Conservation (phyloP, 768 basidiomycete genomes). For the Boletus tomentosulus region DNA sequence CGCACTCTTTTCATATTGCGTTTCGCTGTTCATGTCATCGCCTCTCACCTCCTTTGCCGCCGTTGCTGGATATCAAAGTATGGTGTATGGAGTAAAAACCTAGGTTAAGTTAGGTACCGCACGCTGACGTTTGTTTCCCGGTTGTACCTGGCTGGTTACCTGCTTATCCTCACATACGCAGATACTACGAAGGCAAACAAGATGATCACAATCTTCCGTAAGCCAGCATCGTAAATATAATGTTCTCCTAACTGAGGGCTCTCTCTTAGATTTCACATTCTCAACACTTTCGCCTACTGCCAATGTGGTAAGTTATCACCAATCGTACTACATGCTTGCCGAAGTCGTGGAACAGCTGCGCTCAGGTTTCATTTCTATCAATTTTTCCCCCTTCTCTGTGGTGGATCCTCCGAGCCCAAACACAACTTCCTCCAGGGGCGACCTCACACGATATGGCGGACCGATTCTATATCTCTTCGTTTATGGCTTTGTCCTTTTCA, state of each 20-base stretch:
- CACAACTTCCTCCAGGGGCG: slow-evolving; percentile 42
- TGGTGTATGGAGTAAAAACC: slow-evolving; percentile 46
- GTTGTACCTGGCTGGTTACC: slow-evolving; percentile 64
- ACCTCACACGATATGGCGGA: slow-evolving; percentile 56
- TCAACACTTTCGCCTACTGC: no score
- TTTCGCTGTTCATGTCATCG: slow-evolving; percentile 56
- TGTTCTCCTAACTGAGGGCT: background rate
- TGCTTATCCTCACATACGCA: slow-evolving; percentile 71
- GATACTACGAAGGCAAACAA: slow-evolving; percentile 48
- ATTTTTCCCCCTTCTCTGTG: slow-evolving; percentile 74
- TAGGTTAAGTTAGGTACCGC: background rate
- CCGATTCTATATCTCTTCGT: slow-evolving; percentile 68
- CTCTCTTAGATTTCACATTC: slow-evolving; percentile 50
- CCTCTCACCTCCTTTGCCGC: slow-evolving; percentile 71
- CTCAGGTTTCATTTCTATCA: slow-evolving; percentile 72
- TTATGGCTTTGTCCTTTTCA: slow-evolving; percentile 32
- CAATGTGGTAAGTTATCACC: no score
- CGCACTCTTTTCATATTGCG: slow-evolving; percentile 65
- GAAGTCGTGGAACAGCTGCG: slow-evolving; percentile 42
- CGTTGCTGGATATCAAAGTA: slow-evolving; percentile 70
- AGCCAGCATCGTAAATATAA: slow-evolving; percentile 8
- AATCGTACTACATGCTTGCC: background rate
- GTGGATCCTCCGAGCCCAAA: slow-evolving; percentile 30
- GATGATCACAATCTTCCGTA: slow-evolving; percentile 59
- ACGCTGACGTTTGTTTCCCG: slow-evolving; percentile 20